These are phyloP conservation scores for Trichaptum fuscoviolaceum DNA, from an alignment of 768 basidiomycete genomes.

Conservation along the genomic window DNA sequence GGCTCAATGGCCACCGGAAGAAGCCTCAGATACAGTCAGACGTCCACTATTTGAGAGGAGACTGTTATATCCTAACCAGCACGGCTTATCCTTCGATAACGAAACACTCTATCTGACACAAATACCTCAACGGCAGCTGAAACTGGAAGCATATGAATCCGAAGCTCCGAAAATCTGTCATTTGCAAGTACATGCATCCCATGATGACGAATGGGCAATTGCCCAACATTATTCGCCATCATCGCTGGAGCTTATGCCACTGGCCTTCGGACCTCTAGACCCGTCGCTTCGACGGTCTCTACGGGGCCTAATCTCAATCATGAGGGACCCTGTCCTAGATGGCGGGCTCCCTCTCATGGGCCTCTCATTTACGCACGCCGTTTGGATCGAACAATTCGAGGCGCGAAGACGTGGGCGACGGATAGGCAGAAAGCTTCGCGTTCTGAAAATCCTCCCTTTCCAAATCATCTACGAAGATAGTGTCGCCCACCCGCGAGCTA, in stretches of 20 bases:
- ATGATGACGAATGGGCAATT: background rate
- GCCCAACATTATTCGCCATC: background rate
- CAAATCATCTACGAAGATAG: background rate
- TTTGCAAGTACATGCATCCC: background rate
- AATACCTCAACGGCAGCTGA: background rate
- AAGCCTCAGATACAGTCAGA: background rate
- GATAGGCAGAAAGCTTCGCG: background rate
- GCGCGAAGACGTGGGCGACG: too few relatives aligned
- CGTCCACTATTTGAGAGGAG: background rate
- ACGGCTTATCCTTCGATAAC: background rate
- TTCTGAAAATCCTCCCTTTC: background rate
- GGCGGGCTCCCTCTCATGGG: background rate
- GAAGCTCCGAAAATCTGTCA: background rate
- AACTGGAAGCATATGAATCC: background rate
- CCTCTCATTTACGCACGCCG: background rate
- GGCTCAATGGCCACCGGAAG: background rate
- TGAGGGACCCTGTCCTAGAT: background rate
- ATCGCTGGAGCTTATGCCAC: background rate
- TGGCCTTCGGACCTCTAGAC: background rate
- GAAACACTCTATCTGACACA: background rate
- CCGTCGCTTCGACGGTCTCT: background rate
- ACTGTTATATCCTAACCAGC: background rate
- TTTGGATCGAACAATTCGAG: background rate
- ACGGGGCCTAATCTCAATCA: background rate
- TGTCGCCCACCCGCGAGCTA: background rate